These are phyloP conservation scores for Ilex aquifolium DNA, from an alignment of 257 asterid genomes.

Conservation along the genomic window DNA sequence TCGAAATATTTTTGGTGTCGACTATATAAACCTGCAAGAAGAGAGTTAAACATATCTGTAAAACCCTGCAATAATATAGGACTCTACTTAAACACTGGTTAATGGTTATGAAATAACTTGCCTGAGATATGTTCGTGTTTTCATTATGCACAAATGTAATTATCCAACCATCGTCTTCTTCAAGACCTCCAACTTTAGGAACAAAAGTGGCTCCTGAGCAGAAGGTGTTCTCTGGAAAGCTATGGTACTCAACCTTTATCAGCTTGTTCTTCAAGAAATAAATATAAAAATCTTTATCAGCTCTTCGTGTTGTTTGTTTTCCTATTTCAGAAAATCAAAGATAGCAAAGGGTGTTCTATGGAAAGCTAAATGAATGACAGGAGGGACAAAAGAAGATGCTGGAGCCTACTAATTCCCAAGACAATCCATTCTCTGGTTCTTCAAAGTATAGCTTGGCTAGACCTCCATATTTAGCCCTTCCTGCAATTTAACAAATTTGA, in stretches of 20 bases:
- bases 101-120: constrained; percentile 6
- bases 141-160: constrained; percentile 44
- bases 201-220: constrained; percentile 56
- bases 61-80: too few relatives aligned
- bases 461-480: constrained; percentile 61
- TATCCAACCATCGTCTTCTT: constrained; percentile 68
- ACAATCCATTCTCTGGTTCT: constrained; percentile 3
- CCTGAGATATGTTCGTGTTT: constrained; percentile 42
- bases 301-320: constrained; percentile 9
- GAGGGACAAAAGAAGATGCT: neutral
- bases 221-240: constrained; percentile 42
- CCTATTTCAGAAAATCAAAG: neutral
- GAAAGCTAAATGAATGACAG: too few relatives aligned
- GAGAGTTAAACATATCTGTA: too few relatives aligned
- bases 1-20: constrained; percentile 41
- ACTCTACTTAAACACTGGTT: too few relatives aligned
- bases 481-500: constrained; percentile 16
- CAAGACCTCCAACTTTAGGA: constrained; percentile 26
- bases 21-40: constrained; percentile 8
- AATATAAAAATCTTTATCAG: too few relatives aligned
- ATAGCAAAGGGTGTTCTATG: too few relatives aligned
- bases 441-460: constrained; percentile 49
- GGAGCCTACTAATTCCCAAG: constrained; percentile 7
- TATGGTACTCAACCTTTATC: constrained; percentile 40
- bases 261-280: constrained; percentile 5